phyloP scores from a whole-genome alignment of 2,329 filamentous ascomycete species.

The Nannizziopsis arthrosporioides region DNA sequence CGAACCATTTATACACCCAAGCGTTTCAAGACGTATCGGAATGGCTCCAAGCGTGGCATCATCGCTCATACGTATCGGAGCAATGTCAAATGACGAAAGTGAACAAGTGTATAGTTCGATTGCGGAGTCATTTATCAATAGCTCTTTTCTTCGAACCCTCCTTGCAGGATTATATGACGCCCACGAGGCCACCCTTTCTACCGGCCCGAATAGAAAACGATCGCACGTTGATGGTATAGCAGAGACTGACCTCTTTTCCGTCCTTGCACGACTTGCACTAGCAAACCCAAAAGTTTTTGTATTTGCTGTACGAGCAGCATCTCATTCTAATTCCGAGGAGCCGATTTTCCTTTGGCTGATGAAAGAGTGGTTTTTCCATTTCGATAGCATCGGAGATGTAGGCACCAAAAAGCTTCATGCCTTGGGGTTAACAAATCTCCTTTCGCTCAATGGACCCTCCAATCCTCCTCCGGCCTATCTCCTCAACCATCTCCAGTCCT shows the following conservation, averaged over 20 bases:
- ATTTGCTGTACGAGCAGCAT: conserved; percentile 36
- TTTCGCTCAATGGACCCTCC: conserved; percentile 28
- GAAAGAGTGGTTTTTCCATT: conserved; percentile 39
- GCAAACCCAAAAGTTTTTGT: conserved; percentile 59
- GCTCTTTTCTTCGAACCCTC: conserved; percentile 51
- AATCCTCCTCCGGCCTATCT: conserved; percentile 31
- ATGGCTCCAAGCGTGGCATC: conserved; percentile 45
- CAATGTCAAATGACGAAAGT: conserved; percentile 47
- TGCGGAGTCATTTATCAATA: conserved; percentile 53
- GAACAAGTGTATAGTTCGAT: conserved; percentile 51
- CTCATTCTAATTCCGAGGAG: conserved; percentile 23
- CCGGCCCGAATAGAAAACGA: conserved; percentile 62
- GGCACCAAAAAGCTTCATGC: conserved; percentile 38
- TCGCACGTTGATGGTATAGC: conserved; percentile 61
- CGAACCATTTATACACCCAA: conserved; percentile 30
- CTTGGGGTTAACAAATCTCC: conserved; percentile 36
- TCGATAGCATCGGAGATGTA: conserved; percentile 37
- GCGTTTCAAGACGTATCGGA: conserved; percentile 30
- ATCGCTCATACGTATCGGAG: conserved; percentile 51
- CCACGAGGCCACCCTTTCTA: conserved; percentile 64
- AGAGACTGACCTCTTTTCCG: conserved; percentile 73
- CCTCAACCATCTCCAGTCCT: conserved; percentile 35
- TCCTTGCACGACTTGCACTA: conserved; percentile 67
- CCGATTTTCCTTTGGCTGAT: conserved; percentile 34
- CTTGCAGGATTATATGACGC: conserved; percentile 56